Base-by-base conservation (phyloP, 139 green algal genomes). In the Protoeuglena noctilucae region DNA sequence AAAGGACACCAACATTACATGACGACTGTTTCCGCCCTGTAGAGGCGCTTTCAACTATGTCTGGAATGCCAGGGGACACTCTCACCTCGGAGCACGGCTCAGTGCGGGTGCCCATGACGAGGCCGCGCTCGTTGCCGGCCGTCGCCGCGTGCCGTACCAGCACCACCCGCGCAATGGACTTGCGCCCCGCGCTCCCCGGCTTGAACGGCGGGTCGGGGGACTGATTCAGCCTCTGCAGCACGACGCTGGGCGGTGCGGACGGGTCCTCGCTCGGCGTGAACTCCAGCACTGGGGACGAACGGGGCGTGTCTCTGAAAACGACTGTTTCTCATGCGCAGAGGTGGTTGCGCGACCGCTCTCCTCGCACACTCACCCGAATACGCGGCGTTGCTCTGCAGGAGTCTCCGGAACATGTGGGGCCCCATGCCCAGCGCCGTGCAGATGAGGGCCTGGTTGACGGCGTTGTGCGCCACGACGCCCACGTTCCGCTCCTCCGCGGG, bases 381-480 rank as follows among this genome's bases (percentile, higher is more conserved):
- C n/a, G 34, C 34, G 34, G 34, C 45, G 46, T 80, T 81, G 54
- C 52, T 73, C 67, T 85, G 72, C 24, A 84, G 66, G 25, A 91
- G 54, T 16, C 72, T 40, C 2, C 85, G 70, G 68, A 96, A 96
- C 62, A 79, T 80, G 24, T 50, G 25, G 4, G 79, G 74, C 4
- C 74, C 67, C 45, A 95, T 54, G 18, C 81, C 80, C 26, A 90
- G 58, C 4, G 87, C 84, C 1, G 72, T 82, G 19, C 54, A 73
- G 4, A 95, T 58, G 29, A 95, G 63, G 1, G 79, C 80, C 66
- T 94, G 85, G 67, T 96, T 97, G 28, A 93, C 82, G 18, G 87
- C 86, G 57, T 97, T 97, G 70, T 97, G 89, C 0, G 89, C 89
- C 1, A 97, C 89, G 19, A 97, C 74, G 48, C 96, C 79, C 12